Evolutionary conservation across 495 filamentous ascomycete species (phyloP).

Genomic region (Trichoderma erinaceum): DNA sequence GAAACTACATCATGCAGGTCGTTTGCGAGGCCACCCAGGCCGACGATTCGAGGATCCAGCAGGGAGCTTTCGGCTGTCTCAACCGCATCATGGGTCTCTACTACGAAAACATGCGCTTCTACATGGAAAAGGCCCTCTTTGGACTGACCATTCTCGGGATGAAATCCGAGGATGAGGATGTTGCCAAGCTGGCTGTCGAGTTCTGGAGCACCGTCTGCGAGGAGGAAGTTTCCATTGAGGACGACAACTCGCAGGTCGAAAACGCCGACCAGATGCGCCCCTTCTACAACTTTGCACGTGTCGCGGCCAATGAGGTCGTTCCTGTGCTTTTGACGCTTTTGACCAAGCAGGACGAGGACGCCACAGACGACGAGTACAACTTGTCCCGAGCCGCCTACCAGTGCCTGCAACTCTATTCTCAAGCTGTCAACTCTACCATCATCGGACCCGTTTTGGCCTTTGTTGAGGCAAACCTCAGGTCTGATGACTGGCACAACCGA

Average conservation of each 20-base stretch:
- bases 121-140: slow-evolving; percentile 99
- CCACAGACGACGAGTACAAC: slow-evolving; percentile 94
- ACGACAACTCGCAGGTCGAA: slow-evolving; percentile 82
- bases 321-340: slow-evolving; percentile 83
- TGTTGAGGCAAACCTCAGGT: slow-evolving; percentile 83
- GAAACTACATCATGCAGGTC: slow-evolving; percentile 99
- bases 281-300: slow-evolving; percentile 84
- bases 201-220: slow-evolving; percentile 99
- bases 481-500: slow-evolving; percentile 84
- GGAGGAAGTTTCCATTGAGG: slow-evolving; percentile 94
- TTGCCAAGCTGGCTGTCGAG: slow-evolving; percentile 94
- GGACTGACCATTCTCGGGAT: slow-evolving; percentile 98
- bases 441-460: slow-evolving; percentile 80
- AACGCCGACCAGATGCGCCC: slow-evolving; percentile 71
- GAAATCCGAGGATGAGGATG: slow-evolving; percentile 96
- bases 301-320: slow-evolving; percentile 86
- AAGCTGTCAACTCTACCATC: slow-evolving; percentile 75
- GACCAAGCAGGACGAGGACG: slow-evolving; percentile 96
- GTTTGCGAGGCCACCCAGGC: slow-evolving; percentile 98
- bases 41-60: slow-evolving; percentile 79
- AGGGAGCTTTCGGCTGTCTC: slow-evolving; percentile 90
- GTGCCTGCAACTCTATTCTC: slow-evolving; percentile 89
- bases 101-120: slow-evolving; percentile 99
- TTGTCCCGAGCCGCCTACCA: slow-evolving; percentile 92
- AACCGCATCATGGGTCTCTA: slow-evolving; percentile 98